These are phyloP conservation scores for Pseudoneurospora amorphoporcata DNA, from an alignment of 495 filamentous ascomycete species.

Conservation along the genomic window DNA sequence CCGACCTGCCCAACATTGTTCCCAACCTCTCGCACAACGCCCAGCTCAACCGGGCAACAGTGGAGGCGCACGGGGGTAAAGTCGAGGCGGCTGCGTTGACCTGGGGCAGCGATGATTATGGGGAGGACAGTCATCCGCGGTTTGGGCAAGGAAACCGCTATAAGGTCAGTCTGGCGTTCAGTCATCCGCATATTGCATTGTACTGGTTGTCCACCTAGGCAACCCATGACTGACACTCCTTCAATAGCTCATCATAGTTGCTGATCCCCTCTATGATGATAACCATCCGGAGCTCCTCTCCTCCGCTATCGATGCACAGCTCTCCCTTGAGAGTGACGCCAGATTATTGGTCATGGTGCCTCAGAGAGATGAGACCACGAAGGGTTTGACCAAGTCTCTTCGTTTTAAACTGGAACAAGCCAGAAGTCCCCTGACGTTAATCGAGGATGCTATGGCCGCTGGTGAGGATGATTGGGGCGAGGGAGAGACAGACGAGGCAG, in stretches of 20 bases:
- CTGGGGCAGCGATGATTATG: constrained; percentile 25
- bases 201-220: neutral
- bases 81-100: constrained; percentile 27
- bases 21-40: constrained; percentile 34
- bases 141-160: constrained; percentile 27
- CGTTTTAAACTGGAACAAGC: constrained; percentile 14
- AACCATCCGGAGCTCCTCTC: constrained; percentile 35
- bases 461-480: constrained; percentile 40
- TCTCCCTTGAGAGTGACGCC: constrained; percentile 22
- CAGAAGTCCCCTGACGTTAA: constrained; percentile 14
- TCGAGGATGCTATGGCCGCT: constrained; percentile 24
- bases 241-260: constrained; percentile 32
- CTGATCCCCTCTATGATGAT: constrained; percentile 39
- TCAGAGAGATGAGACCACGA: constrained; percentile 31
- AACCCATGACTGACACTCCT: neutral
- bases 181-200: neutral
- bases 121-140: constrained; percentile 19
- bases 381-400: constrained; percentile 20
- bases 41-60: constrained; percentile 22
- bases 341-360: constrained; percentile 37
- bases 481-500: constrained; percentile 25
- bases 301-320: constrained; percentile 29
- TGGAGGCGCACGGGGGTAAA: constrained; percentile 26
- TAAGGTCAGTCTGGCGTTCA: constrained; percentile 20
- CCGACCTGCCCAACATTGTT: constrained; percentile 35